Conservation (phyloP, 2,329 filamentous ascomycete species). For the Hypoxylon sp. region DNA sequence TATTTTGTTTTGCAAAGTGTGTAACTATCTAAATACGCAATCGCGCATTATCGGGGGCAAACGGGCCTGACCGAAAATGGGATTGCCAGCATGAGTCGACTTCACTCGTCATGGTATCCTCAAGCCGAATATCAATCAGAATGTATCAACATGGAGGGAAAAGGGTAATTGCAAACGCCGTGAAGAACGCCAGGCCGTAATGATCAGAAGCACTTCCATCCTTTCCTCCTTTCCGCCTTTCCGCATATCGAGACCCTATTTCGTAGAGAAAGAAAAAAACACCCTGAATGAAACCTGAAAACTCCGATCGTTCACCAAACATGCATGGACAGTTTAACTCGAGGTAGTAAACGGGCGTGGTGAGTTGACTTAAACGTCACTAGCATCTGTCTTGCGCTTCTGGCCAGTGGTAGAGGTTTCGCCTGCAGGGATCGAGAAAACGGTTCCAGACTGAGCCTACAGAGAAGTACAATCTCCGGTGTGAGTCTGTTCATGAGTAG, state of each 20-base stretch:
- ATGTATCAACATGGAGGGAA: background rate
- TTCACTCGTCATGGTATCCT: background rate
- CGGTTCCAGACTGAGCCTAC: background rate
- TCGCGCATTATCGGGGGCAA: background rate
- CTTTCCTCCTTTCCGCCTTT: background rate
- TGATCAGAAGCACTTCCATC: slow-evolving; percentile 6
- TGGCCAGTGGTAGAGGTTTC: background rate
- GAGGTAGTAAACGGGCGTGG: background rate
- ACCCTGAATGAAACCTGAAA: slow-evolving; percentile 8
- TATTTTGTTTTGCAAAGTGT: background rate
- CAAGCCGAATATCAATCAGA: background rate
- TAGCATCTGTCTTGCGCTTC: background rate
- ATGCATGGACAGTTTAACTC: background rate
- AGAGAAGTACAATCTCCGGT: background rate
- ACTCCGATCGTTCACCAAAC: slow-evolving; percentile 16
- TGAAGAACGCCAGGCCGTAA: slow-evolving; percentile 25
- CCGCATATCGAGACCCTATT: slow-evolving; percentile 1
- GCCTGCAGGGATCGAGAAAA: background rate
- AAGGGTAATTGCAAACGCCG: background rate
- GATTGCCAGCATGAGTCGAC: background rate
- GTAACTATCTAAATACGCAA: background rate
- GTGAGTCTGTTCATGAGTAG: background rate
- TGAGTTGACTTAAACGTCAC: background rate
- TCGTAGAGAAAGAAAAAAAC: slow-evolving; percentile 3
- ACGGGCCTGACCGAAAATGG: background rate